phyloP scores from a whole-genome alignment of 2,329 filamentous ascomycete genomes.

The Sarocladium oryzae region DNA sequence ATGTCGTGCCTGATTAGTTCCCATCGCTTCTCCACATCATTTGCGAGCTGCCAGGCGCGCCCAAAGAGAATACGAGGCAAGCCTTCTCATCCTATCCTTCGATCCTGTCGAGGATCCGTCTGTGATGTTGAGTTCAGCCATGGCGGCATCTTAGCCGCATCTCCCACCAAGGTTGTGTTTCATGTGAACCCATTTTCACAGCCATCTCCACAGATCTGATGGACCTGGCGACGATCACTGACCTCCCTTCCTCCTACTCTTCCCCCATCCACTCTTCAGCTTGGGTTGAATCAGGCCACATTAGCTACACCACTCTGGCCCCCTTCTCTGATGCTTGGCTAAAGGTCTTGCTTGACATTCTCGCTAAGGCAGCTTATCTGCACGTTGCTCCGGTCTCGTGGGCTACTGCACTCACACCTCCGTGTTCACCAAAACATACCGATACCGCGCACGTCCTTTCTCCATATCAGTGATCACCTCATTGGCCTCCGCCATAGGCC shows the following conservation, averaged over 20 bases:
- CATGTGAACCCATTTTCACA: not conserved
- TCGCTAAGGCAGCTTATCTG: not conserved
- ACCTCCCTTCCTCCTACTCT: not conserved
- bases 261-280: not conserved
- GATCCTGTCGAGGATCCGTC: not conserved
- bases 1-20: conserved; percentile 8
- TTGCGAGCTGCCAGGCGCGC: not conserved
- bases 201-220: not conserved
- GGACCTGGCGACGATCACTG: conserved; percentile 6
- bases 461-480: conserved; percentile 50
- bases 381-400: not conserved
- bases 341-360: conserved; percentile 1
- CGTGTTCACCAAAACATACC: conserved; percentile 39
- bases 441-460: conserved; percentile 42
- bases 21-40: conserved; percentile 5
- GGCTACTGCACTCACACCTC: not conserved
- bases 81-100: not conserved
- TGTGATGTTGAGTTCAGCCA: not conserved
- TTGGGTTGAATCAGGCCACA: conserved; percentile 5
- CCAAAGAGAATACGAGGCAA: not conserved
- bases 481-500: conserved; percentile 50
- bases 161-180: not conserved
- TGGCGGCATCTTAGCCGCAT: not conserved
- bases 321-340: conserved; percentile 2
- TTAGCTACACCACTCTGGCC: not conserved